Percentiles rank a stretch among this genome's conserved stretches.
Conservation (phyloP, 495 filamentous ascomycete species). For the Penicillium argentinense region DNA sequence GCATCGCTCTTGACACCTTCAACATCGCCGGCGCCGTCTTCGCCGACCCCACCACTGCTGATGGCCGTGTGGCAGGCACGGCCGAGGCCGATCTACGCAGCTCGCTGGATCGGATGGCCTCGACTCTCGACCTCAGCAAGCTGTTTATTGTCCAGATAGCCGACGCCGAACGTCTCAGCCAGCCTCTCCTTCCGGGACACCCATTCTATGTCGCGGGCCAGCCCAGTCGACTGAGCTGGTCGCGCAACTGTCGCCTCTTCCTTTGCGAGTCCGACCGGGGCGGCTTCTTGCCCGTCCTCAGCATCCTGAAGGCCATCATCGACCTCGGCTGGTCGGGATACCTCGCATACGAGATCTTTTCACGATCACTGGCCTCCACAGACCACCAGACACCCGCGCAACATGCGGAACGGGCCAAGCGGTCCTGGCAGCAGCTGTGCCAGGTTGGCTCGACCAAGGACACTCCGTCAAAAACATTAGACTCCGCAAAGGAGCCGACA, state of each 20-base stretch:
- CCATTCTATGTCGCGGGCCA: background rate
- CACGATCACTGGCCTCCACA: no score
- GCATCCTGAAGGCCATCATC: no score
- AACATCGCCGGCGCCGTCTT: constrained; percentile 57
- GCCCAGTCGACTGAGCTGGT: background rate
- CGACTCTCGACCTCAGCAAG: constrained; percentile 54
- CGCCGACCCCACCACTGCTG: background rate
- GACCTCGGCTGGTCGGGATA: no score
- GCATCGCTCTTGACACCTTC: constrained; percentile 68
- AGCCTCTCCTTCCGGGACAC: background rate
- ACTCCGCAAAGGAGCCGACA: no score
- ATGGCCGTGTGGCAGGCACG: background rate
- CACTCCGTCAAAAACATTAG: no score
- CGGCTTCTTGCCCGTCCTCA: background rate
- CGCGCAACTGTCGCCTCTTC: background rate
- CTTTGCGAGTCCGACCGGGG: background rate
- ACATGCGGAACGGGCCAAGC: no score
- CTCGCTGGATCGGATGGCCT: constrained; percentile 51
- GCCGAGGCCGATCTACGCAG: constrained; percentile 26
- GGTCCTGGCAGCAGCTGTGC: no score
- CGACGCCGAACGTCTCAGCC: constrained; percentile 49
- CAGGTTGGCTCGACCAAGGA: no score
- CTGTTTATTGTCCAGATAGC: constrained; percentile 68
- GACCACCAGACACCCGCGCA: no score
- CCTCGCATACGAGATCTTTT: no score